Evolutionary conservation across 345 rosid species (phyloP).

Genomic region (Erucastrum elatum): DNA sequence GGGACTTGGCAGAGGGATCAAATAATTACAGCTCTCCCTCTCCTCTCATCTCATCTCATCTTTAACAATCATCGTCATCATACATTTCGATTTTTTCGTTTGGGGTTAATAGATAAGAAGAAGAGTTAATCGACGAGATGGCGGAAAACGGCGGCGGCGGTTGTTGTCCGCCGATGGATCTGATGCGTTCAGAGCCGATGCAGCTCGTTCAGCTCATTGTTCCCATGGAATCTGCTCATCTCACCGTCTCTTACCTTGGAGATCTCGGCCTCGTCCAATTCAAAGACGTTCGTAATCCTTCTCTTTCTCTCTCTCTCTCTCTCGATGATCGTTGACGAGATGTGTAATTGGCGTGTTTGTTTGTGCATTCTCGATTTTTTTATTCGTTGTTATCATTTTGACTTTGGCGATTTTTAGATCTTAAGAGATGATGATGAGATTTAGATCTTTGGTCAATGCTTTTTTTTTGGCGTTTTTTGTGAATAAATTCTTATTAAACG

Average conservation of each 20-base stretch:
- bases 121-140: constrained; percentile 38
- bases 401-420: constrained; percentile 8
- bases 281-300: constrained; percentile 74
- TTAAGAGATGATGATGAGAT: background rate
- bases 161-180: constrained; percentile 94
- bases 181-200: constrained; percentile 90
- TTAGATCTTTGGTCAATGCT: background rate
- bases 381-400: background rate
- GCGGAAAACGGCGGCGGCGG: constrained; percentile 50
- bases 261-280: constrained; percentile 92
- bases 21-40: constrained; percentile 24
- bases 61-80: constrained; percentile 11
- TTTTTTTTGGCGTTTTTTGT: background rate
- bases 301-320: background rate
- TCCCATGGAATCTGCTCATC: constrained; percentile 90
- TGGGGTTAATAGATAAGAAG: background rate
- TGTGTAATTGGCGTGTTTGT: background rate
- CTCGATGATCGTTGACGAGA: background rate
- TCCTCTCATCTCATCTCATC: constrained; percentile 5
- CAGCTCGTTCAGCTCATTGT: constrained; percentile 89
- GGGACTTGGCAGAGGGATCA: background rate
- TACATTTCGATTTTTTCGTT: constrained; percentile 2
- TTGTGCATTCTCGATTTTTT: background rate
- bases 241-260: constrained; percentile 87
- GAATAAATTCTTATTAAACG: background rate